A percentile compares a stretch with the other conserved stretches of the same genome.
Conservation (phyloP, 2,329 filamentous ascomycete species). For the Curvularia sp. region DNA sequence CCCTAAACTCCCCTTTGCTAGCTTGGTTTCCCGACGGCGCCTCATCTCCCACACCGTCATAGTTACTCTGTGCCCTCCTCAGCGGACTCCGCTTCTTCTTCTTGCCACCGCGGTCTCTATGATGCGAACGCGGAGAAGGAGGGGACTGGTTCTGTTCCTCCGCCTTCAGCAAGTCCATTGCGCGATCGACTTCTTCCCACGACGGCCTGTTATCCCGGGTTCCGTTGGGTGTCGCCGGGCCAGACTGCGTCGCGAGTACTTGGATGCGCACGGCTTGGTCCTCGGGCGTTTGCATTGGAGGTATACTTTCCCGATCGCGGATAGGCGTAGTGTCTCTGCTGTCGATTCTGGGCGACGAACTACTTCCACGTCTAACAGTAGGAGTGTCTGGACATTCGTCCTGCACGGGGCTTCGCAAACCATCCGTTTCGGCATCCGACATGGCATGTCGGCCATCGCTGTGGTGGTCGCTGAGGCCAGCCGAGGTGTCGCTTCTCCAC, state of each 20-base stretch:
- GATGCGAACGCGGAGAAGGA: background rate
- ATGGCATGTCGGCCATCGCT: conserved; percentile 35
- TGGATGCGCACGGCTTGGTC: conserved; percentile 41
- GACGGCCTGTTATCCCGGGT: conserved; percentile 49
- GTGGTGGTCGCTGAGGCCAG: conserved; percentile 27
- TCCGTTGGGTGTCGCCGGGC: conserved; percentile 54
- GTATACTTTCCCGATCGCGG: conserved; percentile 1
- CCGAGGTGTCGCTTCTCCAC: conserved; percentile 41
- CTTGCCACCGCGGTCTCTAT: conserved; percentile 4
- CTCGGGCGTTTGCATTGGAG: conserved; percentile 19
- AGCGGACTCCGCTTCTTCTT: conserved; percentile 43
- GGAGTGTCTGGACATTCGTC: conserved; percentile 42
- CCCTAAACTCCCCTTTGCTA: background rate
- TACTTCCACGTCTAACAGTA: background rate
- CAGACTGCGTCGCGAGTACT: conserved; percentile 52
- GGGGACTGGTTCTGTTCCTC: conserved; percentile 30
- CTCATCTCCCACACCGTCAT: conserved; percentile 20
- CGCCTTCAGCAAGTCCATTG: conserved; percentile 43
- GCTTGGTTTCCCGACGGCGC: background rate
- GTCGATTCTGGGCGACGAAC: conserved; percentile 12
- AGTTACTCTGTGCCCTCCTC: conserved; percentile 43
- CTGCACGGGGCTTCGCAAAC: conserved; percentile 40
- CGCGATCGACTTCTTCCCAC: conserved; percentile 49
- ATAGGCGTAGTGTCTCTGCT: conserved; percentile 16
- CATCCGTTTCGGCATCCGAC: conserved; percentile 47